phyloP scores from a whole-genome alignment of 768 basidiomycete species.

The Mycena polygramma region DNA sequence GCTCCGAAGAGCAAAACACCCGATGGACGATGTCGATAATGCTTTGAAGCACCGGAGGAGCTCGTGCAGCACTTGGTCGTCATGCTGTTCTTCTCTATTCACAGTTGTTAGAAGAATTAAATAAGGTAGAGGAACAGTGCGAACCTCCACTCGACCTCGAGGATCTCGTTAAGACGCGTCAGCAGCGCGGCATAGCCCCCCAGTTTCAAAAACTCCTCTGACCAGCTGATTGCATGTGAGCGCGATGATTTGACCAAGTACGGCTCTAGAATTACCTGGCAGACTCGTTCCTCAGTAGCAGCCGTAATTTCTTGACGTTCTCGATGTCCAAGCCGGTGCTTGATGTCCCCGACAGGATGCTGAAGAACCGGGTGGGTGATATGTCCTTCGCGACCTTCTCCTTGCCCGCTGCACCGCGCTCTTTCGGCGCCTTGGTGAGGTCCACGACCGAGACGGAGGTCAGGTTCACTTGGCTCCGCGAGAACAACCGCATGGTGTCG shows the following conservation, averaged over 20 bases:
- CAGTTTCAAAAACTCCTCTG: constrained; percentile 83
- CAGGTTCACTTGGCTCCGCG: constrained; percentile 65
- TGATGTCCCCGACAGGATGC: constrained; percentile 73
- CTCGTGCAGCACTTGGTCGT: constrained; percentile 94
- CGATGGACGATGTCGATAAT: constrained; percentile 88
- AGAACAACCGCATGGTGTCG: constrained; percentile 65
- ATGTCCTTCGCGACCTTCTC: constrained; percentile 70
- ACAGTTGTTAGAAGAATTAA: constrained; percentile 28
- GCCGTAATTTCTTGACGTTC: constrained; percentile 86
- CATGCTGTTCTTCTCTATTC: constrained; percentile 95
- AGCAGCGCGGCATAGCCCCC: constrained; percentile 91
- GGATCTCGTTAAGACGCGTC: constrained; percentile 88
- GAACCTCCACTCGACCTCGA: constrained; percentile 97
- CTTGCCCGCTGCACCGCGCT: constrained; percentile 48
- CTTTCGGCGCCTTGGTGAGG: constrained; percentile 49
- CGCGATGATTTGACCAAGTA: neutral
- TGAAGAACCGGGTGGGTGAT: constrained; percentile 76
- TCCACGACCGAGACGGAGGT: constrained; percentile 59
- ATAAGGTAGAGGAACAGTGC: neutral
- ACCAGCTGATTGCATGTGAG: constrained; percentile 72
- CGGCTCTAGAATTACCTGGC: constrained; percentile 66
- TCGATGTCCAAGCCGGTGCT: constrained; percentile 88
- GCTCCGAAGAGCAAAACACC: constrained; percentile 91
- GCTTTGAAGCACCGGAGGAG: constrained; percentile 95
- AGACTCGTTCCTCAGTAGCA: constrained; percentile 92